Evolutionary conservation across 305 asterid genomes (phyloP), one percentile per base, ranked within the genome.

Genomic region (Solanum hybrid): DNA sequence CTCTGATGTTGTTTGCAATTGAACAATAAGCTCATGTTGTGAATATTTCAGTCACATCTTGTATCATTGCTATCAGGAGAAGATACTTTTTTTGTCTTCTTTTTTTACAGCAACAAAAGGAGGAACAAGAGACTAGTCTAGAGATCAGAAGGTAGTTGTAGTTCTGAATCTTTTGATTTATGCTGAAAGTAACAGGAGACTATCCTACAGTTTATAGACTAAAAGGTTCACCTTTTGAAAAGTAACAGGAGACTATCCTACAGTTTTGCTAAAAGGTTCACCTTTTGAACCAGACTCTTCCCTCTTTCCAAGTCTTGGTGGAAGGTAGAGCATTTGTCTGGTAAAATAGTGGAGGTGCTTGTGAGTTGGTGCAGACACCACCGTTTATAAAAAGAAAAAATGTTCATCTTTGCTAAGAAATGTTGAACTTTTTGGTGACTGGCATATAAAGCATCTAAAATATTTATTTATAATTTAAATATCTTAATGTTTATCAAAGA

Each of bases 1-100:
- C 89, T 98, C 99, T 13, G 99, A 97, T 92, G 96, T 97, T 90
- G 97, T 97, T 85, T 97, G 99, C 92, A 70, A 87, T 89, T 97
- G 93, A 96, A 89, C 80, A 45, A 31, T 8, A 22, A 15, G 41
- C 22, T 61, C 41, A 4, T 31, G 34, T 31, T 15, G 65, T 82
- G 89, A 36, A 33, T 61, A 76, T 26, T 72, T 68, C 45, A 22
- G 33, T 32, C 88, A 61, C 78, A n/a, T 85, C 77, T 57, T 85
- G 78, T n/a, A 11, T 85, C 78, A 31, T 85, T 51, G 72, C 27
- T 51, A 57, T 57, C 88, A 57, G n/a, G 38, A 17, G n/a, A 51
- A 57, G 78, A 33, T 73, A 61, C 77, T 20, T 85, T 51, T 61
- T 26, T 39, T 38, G 32, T 24, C 57, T 8, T 51, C 27, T 29